Base-by-base conservation (phyloP, 257 asterid genomes). In the Primulina tabacum region DNA sequence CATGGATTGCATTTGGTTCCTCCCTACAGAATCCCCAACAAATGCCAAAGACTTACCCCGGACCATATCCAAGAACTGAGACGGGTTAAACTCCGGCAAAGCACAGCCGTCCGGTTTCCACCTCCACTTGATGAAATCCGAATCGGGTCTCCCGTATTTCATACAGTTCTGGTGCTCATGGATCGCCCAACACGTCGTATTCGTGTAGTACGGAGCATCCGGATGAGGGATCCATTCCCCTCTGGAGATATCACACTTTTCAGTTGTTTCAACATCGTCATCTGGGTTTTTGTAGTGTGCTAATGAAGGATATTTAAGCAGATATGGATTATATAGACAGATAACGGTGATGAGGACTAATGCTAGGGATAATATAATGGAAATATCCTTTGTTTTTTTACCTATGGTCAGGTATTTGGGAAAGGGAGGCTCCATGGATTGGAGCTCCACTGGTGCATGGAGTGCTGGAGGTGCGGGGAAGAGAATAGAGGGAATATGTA, bases 1-100 rank as follows among this genome's bases (percentile, higher is more conserved):
- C 83, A 90, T 77, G 67, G 97, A 88, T 71, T 90, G 96, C 87
- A 87, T 78, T 50, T 89, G 96, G 60, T 87, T 89, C 76, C 94
- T 77, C 24, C 85, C 94, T 0, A 90, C 81, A 0, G 95, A 88
- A 71, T 90, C 97, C 5, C 97, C 96, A 11, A 90, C 87, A 33
- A 90, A 86, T 6, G 95, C 92, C 89, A 90, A 14, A 0, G 88
- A 68, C 69, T 83, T 90, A 2, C 64, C 88, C 64, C 95, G 59
- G 4, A 88, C 83, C 5, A 84, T 74, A 47, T 87, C 88, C 80
- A 90, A 65, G 71, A 90, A 90, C 81, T 52, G 82, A 30, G 60
- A 59, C 21, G 92, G 90, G 69, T 90, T 70, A n/a, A 90, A 83
- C 5, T 76, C 59, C 33, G 81, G 86, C 64, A 89, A 59, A 8